Conservation (phyloP, 75 land plant genomes). For the Larix kaempferi region DNA sequence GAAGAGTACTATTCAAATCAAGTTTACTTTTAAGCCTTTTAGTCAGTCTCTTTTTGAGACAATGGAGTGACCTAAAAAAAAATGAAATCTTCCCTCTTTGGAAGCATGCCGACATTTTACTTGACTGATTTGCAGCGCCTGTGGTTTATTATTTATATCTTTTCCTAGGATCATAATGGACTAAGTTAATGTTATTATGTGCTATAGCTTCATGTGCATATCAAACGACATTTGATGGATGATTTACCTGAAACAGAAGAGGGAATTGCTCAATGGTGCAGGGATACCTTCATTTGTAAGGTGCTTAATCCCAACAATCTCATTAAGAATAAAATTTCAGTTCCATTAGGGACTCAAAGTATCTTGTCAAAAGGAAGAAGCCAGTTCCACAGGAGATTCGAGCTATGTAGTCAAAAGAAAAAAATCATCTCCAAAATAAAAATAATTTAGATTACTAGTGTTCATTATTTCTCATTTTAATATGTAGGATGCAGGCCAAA, state of each 20-base stretch:
- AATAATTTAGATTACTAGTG: background rate
- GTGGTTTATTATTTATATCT: too few species aligned
- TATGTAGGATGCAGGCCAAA: background rate
- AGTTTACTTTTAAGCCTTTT: background rate
- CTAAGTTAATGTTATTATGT: background rate
- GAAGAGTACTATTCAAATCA: background rate
- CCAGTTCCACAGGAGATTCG: background rate
- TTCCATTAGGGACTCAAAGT: background rate
- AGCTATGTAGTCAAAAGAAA: background rate
- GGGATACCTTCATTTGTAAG: constrained; percentile 42
- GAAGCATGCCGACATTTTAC: background rate
- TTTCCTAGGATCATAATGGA: background rate
- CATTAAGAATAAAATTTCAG: background rate
- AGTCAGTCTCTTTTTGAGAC: background rate
- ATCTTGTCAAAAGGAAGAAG: background rate
- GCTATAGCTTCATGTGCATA: constrained; percentile 39
- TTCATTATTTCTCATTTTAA: background rate
- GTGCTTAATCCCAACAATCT: constrained; percentile 10
- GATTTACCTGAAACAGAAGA: constrained; percentile 35
- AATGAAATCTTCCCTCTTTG: background rate
- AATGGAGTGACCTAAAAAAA: background rate
- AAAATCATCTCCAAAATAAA: background rate
- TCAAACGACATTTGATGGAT: constrained; percentile 25
- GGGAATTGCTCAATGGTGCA: constrained; percentile 43
- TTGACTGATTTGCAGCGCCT: background rate